Conservation (phyloP, 805 yeast genomes). For the Starmerella bombi region DNA sequence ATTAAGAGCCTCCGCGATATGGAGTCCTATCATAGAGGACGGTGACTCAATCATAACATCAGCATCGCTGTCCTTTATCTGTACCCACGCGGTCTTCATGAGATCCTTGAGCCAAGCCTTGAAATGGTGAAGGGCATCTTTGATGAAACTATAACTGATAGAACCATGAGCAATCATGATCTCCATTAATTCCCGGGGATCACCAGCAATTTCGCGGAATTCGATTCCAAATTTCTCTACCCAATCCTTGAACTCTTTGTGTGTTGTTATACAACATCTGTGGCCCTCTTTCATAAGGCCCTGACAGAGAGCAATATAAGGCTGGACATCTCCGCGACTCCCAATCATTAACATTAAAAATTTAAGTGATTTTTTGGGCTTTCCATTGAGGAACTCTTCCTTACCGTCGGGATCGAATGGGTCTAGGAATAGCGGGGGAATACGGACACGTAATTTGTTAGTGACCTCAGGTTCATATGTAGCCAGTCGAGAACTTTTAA, state of each 20-base stretch:
- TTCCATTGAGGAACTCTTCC: constrained; percentile 25
- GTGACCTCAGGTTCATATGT: constrained; percentile 18
- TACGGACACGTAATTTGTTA: constrained; percentile 4
- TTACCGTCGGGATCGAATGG: constrained; percentile 14
- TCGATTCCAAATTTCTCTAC: constrained; percentile 50
- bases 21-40: constrained; percentile 89
- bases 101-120: constrained; percentile 72
- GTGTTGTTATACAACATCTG: constrained; percentile 71
- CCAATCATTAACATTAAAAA: constrained; percentile 78
- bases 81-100: constrained; percentile 64
- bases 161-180: constrained; percentile 86
- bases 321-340: constrained; percentile 94
- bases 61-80: constrained; percentile 52
- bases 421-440: constrained; percentile 23
- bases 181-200: constrained; percentile 83
- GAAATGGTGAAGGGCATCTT: constrained; percentile 71
- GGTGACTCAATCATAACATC: constrained; percentile 92
- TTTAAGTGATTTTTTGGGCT: constrained; percentile 41
- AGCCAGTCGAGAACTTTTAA: constrained; percentile 18
- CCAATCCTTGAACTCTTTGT: constrained; percentile 68
- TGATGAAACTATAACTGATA: constrained; percentile 65
- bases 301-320: constrained; percentile 78
- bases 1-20: constrained; percentile 80
- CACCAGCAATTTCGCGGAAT: constrained; percentile 73
- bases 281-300: constrained; percentile 76